Conservation (phyloP, 1,139 yeast genomes). For the Ogataea hybrid region DNA sequence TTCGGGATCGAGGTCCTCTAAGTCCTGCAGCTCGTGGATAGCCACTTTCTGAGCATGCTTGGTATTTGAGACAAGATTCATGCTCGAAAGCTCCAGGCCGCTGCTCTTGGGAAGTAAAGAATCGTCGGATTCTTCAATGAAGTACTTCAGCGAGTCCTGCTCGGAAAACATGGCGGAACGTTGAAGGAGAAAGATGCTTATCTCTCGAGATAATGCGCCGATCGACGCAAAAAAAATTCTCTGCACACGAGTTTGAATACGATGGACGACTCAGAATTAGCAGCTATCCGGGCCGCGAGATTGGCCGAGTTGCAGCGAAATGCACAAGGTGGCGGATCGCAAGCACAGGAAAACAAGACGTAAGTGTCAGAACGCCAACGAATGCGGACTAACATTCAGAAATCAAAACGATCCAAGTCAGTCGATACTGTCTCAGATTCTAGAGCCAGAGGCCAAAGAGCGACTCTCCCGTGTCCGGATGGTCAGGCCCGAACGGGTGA, state of each 20-base stretch:
- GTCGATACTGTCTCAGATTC: conserved; percentile 59
- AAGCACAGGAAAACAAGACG: conserved; percentile 17
- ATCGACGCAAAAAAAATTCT: conserved; percentile 11
- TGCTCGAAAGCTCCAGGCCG: too few relatives aligned
- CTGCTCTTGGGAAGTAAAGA: too few relatives aligned
- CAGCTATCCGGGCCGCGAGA: conserved; percentile 87
- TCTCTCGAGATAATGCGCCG: conserved; percentile 8
- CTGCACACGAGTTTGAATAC: background rate
- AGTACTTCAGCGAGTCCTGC: background rate
- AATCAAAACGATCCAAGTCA: conserved; percentile 34
- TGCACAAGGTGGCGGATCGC: conserved; percentile 30
- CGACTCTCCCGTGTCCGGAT: conserved; percentile 82
- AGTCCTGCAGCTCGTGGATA: background rate
- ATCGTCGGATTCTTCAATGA: background rate
- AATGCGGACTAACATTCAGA: background rate
- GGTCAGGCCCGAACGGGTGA: conserved; percentile 89
- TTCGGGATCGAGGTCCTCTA: conserved; percentile 5
- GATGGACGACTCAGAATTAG: conserved; percentile 79
- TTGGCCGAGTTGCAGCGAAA: conserved; percentile 73
- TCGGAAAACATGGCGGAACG: background rate
- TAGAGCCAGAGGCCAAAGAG: conserved; percentile 84
- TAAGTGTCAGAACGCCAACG: conserved; percentile 10
- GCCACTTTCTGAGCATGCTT: conserved; percentile 3
- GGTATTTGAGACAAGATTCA: background rate
- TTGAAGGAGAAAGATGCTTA: background rate